Evolutionary conservation across 352 stramenopile species (phyloP), one percentile per base, ranked within the genome.

Genomic region (Globisporangium okanoganense): DNA sequence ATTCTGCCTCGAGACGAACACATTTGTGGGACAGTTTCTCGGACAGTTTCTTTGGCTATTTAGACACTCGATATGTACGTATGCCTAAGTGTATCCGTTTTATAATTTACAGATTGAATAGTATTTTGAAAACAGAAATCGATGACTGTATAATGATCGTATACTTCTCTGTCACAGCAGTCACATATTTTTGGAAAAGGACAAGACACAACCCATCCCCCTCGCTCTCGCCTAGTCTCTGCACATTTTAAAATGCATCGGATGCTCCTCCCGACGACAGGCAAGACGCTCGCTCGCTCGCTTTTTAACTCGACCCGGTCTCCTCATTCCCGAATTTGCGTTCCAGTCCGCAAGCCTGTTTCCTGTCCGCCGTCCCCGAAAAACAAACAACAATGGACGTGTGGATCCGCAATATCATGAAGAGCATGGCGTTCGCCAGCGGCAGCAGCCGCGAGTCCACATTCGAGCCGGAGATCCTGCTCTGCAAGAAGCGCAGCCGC

Each of bases 311-410:
- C 27, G 7, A 2, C 43, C 31, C 48, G 35, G 52, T 18, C 33
- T n/a, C 48, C 5, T 74, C 73, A 81, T 64, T 81, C 72, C 63
- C 65, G 55, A 57, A 75, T 81, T 79, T 81, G 68, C 70, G 65
- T 66, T 54, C 53, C 41, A 33, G 25, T 20, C n/a, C 43, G 18
- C 57, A 77, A 75, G 44, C 14, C 50, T 4, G n/a, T n/a, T n/a
- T n/a, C n/a, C n/a, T n/a, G n/a, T 27, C 43, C 13, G 6, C 22
- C 29, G 8, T 20, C 40, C 10, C 41, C n/a, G 12, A 44, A 48
- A 24, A 14, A 36, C n/a, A 25, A 36, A 41, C 24, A 16, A 64
- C 20, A 69, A 84, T 84, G 75, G 75, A 84, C 65, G 71, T 68
- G 53, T 85, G 74, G 52, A 60, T 69, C 44, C 57, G 58, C 14